Evolutionary conservation across 2,329 filamentous ascomycete genomes (phyloP).

Genomic region (Bertia moriformis): DNA sequence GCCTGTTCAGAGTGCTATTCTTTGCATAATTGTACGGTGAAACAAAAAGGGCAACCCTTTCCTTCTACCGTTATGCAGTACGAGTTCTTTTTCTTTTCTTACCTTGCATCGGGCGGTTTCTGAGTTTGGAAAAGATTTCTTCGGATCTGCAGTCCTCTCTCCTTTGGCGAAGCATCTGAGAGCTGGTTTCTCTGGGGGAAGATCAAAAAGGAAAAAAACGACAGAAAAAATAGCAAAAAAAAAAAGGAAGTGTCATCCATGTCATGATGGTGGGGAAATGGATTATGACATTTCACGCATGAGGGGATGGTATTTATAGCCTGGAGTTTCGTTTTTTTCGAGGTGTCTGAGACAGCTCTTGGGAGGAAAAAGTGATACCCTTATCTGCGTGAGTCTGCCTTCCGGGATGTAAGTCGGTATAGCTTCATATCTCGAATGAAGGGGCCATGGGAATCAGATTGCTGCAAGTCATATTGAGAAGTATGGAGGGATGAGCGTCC

Average conservation of each 20-base stretch:
- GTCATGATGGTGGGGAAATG: neutral
- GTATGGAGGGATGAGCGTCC: too few relatives aligned
- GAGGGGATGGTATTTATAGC: neutral
- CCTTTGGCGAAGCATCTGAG: neutral
- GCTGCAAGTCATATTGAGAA: too few relatives aligned
- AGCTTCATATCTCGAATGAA: constrained; percentile 1
- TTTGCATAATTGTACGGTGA: neutral
- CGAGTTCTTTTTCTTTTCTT: too few relatives aligned
- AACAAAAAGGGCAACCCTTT: neutral
- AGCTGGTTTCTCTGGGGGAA: neutral
- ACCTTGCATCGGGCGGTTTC: too few relatives aligned
- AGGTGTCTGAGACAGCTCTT: constrained; percentile 1
- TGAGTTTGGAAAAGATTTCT: too few relatives aligned
- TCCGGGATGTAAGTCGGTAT: neutral
- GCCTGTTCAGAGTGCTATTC: neutral
- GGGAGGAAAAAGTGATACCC: constrained; percentile 1
- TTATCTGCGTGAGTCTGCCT: neutral
- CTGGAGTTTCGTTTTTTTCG: constrained; percentile 1
- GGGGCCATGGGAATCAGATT: too few relatives aligned
- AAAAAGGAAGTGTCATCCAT: neutral
- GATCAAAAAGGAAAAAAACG: neutral
- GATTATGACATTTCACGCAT: neutral
- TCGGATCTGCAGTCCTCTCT: neutral
- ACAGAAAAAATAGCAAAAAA: neutral
- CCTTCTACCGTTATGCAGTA: neutral